Conservation (phyloP, 345 rosid species). For the Balakata baccata region DNA sequence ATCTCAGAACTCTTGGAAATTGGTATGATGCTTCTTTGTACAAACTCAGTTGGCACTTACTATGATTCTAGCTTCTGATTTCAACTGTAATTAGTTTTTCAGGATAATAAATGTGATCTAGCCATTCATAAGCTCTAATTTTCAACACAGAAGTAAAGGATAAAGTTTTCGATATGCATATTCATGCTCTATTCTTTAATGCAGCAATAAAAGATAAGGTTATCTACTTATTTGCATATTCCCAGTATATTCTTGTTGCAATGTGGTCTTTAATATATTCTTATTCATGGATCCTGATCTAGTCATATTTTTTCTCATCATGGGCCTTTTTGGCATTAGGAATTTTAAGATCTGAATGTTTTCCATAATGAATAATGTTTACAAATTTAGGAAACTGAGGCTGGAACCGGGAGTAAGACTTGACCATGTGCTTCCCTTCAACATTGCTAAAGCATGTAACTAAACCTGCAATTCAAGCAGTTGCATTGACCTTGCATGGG, state of each 20-base stretch:
- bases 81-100: slow-evolving; percentile 3
- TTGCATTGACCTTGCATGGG: neutral
- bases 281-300: neutral
- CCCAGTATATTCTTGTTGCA: neutral
- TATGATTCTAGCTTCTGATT: neutral
- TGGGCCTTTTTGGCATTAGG: neutral
- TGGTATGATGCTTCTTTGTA: neutral
- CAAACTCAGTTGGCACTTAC: neutral
- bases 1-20: neutral
- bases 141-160: neutral
- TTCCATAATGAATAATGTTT: neutral
- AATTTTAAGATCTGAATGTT: neutral
- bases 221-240: neutral
- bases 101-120: neutral
- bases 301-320: neutral
- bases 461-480: neutral
- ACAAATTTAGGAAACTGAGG: neutral
- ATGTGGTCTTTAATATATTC: neutral
- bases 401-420: neutral
- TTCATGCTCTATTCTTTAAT: neutral
- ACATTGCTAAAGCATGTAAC: neutral
- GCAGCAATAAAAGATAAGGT: neutral
- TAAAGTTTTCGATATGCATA: neutral
- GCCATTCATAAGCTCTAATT: neutral
- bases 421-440: neutral